Evolutionary conservation across 228 moss, liverwort and hornwort species (phyloP).

Genomic region (Sphagnum magellanicum): DNA sequence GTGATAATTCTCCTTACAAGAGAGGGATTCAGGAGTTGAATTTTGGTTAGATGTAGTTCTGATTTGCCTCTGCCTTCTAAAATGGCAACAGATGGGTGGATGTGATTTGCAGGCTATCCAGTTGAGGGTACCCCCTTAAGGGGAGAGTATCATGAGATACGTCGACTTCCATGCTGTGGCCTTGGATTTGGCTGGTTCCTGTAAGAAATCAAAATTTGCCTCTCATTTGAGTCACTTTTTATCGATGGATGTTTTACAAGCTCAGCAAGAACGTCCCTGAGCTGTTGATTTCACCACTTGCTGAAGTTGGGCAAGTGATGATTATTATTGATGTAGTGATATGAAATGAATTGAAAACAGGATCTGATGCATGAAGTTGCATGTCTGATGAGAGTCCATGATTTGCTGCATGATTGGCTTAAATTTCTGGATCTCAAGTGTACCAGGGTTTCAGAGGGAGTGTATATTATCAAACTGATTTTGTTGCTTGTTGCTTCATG

Average conservation of each 20-base stretch:
- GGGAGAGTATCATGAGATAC: slow-evolving; percentile 31
- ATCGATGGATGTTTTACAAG: not conserved
- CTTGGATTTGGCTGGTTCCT: slow-evolving; percentile 60
- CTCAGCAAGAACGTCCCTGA: not conserved
- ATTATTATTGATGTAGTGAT: not conserved
- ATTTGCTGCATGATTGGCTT: not conserved
- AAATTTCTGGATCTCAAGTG: too few relatives aligned
- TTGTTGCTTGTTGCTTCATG: not conserved
- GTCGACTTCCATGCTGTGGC: slow-evolving; percentile 50
- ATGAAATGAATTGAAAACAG: not conserved
- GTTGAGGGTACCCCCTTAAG: slow-evolving; percentile 15
- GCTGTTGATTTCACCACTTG: not conserved
- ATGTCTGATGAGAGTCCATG: not conserved
- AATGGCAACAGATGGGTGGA: too few relatives aligned
- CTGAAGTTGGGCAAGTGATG: too few relatives aligned
- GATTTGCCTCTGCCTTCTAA: too few relatives aligned
- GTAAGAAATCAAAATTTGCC: slow-evolving; percentile 14
- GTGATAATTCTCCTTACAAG: too few relatives aligned
- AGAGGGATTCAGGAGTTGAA: too few relatives aligned
- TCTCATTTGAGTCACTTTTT: not conserved
- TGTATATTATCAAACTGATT: not conserved
- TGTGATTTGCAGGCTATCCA: slow-evolving; percentile 33
- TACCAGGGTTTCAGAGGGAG: not conserved
- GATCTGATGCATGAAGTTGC: not conserved
- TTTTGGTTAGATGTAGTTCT: too few relatives aligned